Evolutionary conservation across 768 basidiomycete species (phyloP).

Genomic region (Antrodiella citrinella): DNA sequence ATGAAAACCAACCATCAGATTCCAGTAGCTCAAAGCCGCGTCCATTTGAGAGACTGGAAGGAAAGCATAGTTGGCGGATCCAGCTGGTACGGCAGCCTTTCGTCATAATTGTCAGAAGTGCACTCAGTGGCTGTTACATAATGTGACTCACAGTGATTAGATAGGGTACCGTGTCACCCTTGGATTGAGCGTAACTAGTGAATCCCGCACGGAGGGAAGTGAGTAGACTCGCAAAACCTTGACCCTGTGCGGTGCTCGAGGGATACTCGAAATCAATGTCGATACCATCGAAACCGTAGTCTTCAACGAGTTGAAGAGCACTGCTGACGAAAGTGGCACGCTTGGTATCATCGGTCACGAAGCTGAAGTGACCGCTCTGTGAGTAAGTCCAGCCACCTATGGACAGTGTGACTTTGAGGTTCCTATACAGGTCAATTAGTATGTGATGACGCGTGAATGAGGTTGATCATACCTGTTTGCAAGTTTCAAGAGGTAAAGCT

Average conservation of each 20-base stretch:
- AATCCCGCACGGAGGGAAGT: slow-evolving; percentile 57
- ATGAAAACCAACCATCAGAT: slow-evolving; percentile 53
- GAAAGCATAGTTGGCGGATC: slow-evolving; percentile 47
- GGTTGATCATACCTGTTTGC: slow-evolving; percentile 31
- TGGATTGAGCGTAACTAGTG: slow-evolving; percentile 43
- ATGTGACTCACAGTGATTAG: slow-evolving; percentile 36
- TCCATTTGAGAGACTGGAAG: slow-evolving; percentile 60
- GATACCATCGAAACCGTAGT: slow-evolving; percentile 79
- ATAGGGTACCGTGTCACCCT: slow-evolving; percentile 56
- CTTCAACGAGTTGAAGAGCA: slow-evolving; percentile 57
- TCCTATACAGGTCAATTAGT: slow-evolving; percentile 16
- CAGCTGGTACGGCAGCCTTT: slow-evolving; percentile 56
- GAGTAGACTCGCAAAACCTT: slow-evolving; percentile 59
- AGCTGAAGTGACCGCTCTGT: slow-evolving; percentile 58
- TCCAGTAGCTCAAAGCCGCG: slow-evolving; percentile 63
- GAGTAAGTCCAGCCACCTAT: slow-evolving; percentile 67
- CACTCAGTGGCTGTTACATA: not conserved
- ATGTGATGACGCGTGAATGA: not conserved
- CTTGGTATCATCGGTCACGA: slow-evolving; percentile 42
- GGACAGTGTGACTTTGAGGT: slow-evolving; percentile 44
- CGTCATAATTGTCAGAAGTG: not conserved
- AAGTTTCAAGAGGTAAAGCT: slow-evolving; percentile 50
- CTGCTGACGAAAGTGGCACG: slow-evolving; percentile 51
- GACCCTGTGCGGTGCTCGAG: slow-evolving; percentile 44
- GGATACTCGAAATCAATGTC: slow-evolving; percentile 82